Evolutionary conservation across 106 monocot species (phyloP), one percentile per base, ranked within the genome.

Genomic region (Cymbidium sinense): DNA sequence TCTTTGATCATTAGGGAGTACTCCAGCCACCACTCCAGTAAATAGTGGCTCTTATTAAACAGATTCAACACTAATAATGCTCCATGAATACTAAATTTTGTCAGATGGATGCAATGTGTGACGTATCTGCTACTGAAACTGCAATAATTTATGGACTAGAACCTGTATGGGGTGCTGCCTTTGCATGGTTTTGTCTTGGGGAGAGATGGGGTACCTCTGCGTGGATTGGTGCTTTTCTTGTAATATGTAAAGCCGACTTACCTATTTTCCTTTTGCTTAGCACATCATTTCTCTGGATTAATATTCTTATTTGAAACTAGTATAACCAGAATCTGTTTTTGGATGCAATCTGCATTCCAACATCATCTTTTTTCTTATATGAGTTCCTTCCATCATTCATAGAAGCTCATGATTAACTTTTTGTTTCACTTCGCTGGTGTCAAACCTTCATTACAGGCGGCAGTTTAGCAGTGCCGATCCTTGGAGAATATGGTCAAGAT

Each of bases 91-190:
- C 17, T 35, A 70, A 11, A 34, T 70, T 47, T 65, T 75, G 50
- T 78, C 54, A 96, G 93, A 89, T 96, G 93, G 37, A 61, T 83
- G 96, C 93, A 34, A 93, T 96, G 96, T 67, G 81, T 76, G 83
- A 96, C 78, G 89, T 89, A 50, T 89, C 90, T 52, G 96, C 96
- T 65, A 88, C 89, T 70, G 93, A 93, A 77, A 81, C 93, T 76
- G 93, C 96, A 18, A 86, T 96, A 50, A 84, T 93, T 43, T 93
- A 91, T 82, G 96, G 93, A 11, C 35, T 96, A 64, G 88, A 93
- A 75, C 96, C 96, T 70, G 75, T 96, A 73, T 93, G 96, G 93
- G 93, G 91, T 82, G 93, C 91, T 74, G 84, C 84, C 15, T 96
- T 93, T 83, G 93, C 93, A 69, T 96, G 96, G 96, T 85, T 89